A percentile compares a stretch with the other conserved stretches of the same genome.
Conservation (phyloP, 306 rosid genomes). For the Medicago truncatula region DNA sequence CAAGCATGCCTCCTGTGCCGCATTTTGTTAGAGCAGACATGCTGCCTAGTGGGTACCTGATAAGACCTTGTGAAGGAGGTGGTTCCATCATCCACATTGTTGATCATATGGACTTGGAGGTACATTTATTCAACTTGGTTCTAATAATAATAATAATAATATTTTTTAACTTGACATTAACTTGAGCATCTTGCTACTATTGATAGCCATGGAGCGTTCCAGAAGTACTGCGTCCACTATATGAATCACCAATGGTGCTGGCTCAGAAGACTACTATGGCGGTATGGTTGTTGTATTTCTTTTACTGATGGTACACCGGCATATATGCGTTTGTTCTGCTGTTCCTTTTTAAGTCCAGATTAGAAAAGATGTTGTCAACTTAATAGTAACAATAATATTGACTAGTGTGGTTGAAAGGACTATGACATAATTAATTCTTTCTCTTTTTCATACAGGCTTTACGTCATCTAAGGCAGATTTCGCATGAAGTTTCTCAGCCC, state of each 20-base stretch:
- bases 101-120: constrained; percentile 97
- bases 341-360: constrained; percentile 7
- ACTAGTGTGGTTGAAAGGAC: constrained; percentile 1
- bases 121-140: constrained; percentile 34
- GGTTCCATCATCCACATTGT: constrained; percentile 96
- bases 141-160: background rate
- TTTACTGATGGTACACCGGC: constrained; percentile 13
- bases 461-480: constrained; percentile 91
- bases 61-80: constrained; percentile 98
- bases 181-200: constrained; percentile 30
- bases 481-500: constrained; percentile 94
- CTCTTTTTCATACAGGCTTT: constrained; percentile 61
- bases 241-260: constrained; percentile 86
- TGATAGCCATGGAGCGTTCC: constrained; percentile 96
- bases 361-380: constrained; percentile 5
- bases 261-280: constrained; percentile 98
- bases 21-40: constrained; percentile 96
- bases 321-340: constrained; percentile 3
- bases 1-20: constrained; percentile 97
- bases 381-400: background rate
- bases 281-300: constrained; percentile 54
- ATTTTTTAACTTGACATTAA: constrained; percentile 17
- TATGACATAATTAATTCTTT: background rate
- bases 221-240: constrained; percentile 91
- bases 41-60: constrained; percentile 93